phyloP scores from a whole-genome alignment of 176 grass and related monocot genomes.

The Musa schizocarpa region DNA sequence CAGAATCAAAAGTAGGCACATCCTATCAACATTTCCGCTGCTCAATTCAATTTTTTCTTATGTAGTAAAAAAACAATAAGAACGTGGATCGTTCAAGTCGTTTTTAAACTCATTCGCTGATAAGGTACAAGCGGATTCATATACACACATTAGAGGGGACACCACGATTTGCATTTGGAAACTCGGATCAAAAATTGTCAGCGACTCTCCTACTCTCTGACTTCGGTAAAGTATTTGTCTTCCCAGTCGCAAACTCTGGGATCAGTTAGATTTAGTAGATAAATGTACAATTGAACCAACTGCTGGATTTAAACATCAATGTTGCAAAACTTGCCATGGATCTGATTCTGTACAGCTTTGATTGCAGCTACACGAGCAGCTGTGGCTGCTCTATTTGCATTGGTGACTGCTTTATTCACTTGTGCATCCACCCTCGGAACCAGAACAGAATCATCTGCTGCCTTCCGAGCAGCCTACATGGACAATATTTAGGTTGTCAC shows the following conservation, averaged over 20 bases:
- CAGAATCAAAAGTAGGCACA: not conserved
- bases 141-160: not conserved
- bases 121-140: not conserved
- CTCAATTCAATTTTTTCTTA: not conserved
- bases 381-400: constrained; percentile 5
- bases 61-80: not conserved
- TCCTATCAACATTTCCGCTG: not conserved
- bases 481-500: not conserved
- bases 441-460: not conserved
- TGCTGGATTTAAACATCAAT: not conserved
- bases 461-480: not conserved
- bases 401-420: not conserved
- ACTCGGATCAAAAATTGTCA: not conserved
- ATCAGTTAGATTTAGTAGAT: not conserved
- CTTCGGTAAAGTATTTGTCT: not conserved
- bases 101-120: not conserved
- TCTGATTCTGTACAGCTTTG: constrained; percentile 9
- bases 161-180: not conserved
- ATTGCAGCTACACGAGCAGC: constrained; percentile 14
- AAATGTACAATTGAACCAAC: constrained; percentile 6
- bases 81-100: not conserved
- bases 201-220: not conserved
- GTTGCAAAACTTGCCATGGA: constrained; percentile 2
- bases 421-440: constrained; percentile 7
- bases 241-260: not conserved